phyloP scores from a whole-genome alignment of 2,329 filamentous ascomycete genomes.

The Beauveria sp. region DNA sequence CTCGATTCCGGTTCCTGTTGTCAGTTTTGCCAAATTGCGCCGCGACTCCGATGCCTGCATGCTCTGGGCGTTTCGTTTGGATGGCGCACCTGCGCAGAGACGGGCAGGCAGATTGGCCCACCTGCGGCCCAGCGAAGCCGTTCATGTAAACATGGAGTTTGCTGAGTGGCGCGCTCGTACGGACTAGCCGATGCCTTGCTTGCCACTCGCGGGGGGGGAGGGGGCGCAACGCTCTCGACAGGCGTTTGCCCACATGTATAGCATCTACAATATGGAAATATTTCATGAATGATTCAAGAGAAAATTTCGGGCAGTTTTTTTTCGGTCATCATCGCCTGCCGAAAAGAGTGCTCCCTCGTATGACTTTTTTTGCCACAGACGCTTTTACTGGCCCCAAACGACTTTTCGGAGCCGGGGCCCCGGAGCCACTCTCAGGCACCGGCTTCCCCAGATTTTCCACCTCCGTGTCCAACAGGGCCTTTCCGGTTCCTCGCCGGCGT shows the following conservation, averaged over 20 bases:
- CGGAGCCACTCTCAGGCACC: not conserved
- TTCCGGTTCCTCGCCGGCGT: not conserved
- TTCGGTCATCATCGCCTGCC: not conserved
- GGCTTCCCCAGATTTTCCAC: not conserved
- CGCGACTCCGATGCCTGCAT: no score
- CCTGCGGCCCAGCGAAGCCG: not conserved
- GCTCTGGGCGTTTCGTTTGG: no score
- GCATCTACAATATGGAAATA: no score
- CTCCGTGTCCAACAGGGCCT: not conserved
- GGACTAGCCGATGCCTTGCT: not conserved
- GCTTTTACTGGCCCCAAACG: not conserved
- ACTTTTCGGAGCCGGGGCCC: not conserved
- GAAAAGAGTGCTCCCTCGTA: no score
- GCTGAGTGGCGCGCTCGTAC: conserved; percentile 9
- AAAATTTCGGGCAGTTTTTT: not conserved
- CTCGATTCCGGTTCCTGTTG: no score
- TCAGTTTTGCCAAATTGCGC: no score
- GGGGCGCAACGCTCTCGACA: not conserved
- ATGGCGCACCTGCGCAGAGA: no score
- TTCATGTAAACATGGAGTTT: not conserved
- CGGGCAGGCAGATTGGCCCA: not conserved
- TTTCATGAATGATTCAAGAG: no score
- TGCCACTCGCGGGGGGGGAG: not conserved
- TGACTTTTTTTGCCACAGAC: no score
- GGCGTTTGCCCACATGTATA: no score